A percentile compares a stretch with the other conserved stretches of the same genome.
Conservation (phyloP, 176 grass and related monocot species). For the Aechmea fasciata region DNA sequence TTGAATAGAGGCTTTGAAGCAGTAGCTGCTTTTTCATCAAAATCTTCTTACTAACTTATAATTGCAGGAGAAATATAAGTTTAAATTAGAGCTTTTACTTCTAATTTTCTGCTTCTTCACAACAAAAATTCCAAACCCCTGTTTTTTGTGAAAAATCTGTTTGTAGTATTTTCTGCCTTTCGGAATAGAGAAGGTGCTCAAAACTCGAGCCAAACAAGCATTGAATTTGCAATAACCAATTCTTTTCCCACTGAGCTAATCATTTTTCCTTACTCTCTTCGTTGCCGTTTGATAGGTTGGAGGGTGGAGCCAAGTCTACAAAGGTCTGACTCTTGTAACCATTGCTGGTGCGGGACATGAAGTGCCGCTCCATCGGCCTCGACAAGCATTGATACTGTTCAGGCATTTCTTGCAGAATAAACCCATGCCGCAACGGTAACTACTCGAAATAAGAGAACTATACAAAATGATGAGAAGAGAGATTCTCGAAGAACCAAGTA, state of each 20-base stretch:
- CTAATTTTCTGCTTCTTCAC: no score
- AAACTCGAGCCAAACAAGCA: no score
- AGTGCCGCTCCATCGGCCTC: constrained; percentile 51
- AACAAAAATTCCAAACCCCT: no score
- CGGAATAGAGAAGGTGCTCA: no score
- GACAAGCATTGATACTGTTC: constrained; percentile 57
- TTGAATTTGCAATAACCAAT: no score
- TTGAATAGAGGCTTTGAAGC: no score
- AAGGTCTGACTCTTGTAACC: constrained; percentile 78
- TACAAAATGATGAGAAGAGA: background rate
- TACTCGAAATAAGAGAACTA: constrained; percentile 18
- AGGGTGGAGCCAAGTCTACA: constrained; percentile 86
- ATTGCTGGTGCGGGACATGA: constrained; percentile 68
- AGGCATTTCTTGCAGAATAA: constrained; percentile 52
- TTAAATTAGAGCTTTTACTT: no score
- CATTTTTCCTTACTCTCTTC: background rate
- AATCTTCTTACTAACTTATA: no score
- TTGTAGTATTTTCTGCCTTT: no score
- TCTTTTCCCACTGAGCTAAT: background rate
- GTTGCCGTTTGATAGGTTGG: constrained; percentile 54
- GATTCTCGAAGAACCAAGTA: background rate
- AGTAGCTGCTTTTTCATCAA: no score
- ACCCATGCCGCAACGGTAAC: constrained; percentile 39
- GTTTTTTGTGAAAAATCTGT: no score
- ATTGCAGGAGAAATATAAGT: no score